A percentile compares a stretch with the other conserved stretches of the same genome.
Evolutionary conservation across 1,284 basidiomycete genomes (phyloP).

Genomic region (Vanrija sp.): DNA sequence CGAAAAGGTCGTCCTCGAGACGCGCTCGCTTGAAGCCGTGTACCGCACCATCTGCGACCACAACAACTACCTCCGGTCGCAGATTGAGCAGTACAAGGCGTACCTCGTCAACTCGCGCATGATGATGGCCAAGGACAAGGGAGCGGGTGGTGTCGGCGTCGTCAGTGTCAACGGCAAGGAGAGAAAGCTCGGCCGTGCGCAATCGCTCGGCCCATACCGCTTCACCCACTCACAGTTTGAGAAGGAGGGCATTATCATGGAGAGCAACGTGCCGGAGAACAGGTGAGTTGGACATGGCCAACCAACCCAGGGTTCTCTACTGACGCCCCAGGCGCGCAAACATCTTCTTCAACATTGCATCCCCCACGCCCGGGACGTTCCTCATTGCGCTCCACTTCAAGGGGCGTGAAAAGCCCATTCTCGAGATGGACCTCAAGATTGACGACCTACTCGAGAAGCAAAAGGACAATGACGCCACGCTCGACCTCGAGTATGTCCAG

Average conservation of each 20-base stretch:
- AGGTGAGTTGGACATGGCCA: slow-evolving; percentile 56
- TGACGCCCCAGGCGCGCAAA: slow-evolving; percentile 69
- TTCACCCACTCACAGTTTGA: slow-evolving; percentile 98
- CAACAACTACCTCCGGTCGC: slow-evolving; percentile 92
- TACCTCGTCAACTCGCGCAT: slow-evolving; percentile 96
- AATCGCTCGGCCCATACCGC: slow-evolving; percentile 87
- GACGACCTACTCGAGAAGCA: slow-evolving; percentile 98
- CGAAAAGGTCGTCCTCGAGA: slow-evolving; percentile 92
- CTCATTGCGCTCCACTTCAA: slow-evolving; percentile 99
- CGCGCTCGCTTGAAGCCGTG: slow-evolving; percentile 85
- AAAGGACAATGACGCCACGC: slow-evolving; percentile 93
- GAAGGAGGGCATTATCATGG: slow-evolving; percentile 99
- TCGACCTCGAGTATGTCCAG: slow-evolving; percentile 97
- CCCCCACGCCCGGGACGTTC: slow-evolving; percentile 95
- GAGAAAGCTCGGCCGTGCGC: slow-evolving; percentile 81
- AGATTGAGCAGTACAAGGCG: slow-evolving; percentile 99
- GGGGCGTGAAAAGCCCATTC: slow-evolving; percentile 96
- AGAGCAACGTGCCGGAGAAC: slow-evolving; percentile 97
- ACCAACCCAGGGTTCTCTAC: not conserved
- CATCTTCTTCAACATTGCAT: slow-evolving; percentile 98
- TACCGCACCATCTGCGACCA: slow-evolving; percentile 99
- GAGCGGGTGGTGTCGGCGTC: slow-evolving; percentile 78
- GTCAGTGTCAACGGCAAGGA: slow-evolving; percentile 95
- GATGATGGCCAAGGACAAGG: slow-evolving; percentile 80
- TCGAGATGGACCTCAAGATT: slow-evolving; percentile 99